Conservation (phyloP, 441 rosid species). For the Pelargonium cotyledonis region DNA sequence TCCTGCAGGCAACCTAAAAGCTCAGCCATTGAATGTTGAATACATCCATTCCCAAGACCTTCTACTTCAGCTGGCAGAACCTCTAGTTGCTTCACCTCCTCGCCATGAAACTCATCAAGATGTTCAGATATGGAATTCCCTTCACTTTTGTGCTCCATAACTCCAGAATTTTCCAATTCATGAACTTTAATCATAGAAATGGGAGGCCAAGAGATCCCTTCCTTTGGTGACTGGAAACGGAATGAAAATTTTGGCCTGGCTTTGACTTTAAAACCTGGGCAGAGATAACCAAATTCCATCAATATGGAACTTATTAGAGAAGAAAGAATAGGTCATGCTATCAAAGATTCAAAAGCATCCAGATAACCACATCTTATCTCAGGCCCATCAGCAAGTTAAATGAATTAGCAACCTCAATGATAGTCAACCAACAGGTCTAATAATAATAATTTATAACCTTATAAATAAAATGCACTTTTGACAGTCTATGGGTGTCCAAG, state of each 20-base stretch:
- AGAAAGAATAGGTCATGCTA: slow-evolving; percentile 5
- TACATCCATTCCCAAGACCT: slow-evolving; percentile 24
- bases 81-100: slow-evolving; percentile 24
- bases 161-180: slow-evolving; percentile 35
- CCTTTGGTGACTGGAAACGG: slow-evolving; percentile 28
- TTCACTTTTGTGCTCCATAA: slow-evolving; percentile 17
- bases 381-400: neutral
- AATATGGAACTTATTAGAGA: neutral
- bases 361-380: neutral
- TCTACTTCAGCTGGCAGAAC: slow-evolving; percentile 22
- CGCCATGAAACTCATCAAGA: slow-evolving; percentile 26
- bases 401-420: slow-evolving; percentile 1
- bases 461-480: neutral
- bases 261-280: slow-evolving; percentile 50
- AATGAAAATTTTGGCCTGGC: slow-evolving; percentile 57
- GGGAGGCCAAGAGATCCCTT: slow-evolving; percentile 25
- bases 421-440: neutral
- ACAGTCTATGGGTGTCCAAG: slow-evolving; percentile 3
- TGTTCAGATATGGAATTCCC: slow-evolving; percentile 32
- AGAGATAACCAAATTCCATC: neutral
- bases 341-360: slow-evolving; percentile 2
- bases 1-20: slow-evolving; percentile 47
- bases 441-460: neutral
- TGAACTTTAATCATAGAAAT: slow-evolving; percentile 24
- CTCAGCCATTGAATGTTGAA: slow-evolving; percentile 42